phyloP scores from a whole-genome alignment of 1,284 basidiomycete species.

The Xerocomus amazonicus region DNA sequence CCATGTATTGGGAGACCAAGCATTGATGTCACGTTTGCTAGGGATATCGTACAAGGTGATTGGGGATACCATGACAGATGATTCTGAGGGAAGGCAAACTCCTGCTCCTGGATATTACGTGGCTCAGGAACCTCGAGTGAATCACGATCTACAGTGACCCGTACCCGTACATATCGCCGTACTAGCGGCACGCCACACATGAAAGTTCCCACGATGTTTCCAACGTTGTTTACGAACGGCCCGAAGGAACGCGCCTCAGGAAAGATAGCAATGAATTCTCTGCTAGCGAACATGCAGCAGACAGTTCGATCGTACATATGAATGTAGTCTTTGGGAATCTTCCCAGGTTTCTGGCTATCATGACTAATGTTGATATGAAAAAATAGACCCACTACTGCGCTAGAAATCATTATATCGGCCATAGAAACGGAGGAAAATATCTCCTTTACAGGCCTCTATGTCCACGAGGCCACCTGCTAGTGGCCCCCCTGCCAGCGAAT shows the following conservation, averaged over 20 bases:
- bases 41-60: slow-evolving; percentile 33
- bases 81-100: neutral
- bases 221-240: too few relatives aligned
- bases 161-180: slow-evolving; percentile 8
- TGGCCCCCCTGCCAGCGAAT: slow-evolving; percentile 31
- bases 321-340: neutral
- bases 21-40: slow-evolving; percentile 18
- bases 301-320: too few relatives aligned
- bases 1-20: slow-evolving; percentile 34
- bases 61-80: slow-evolving; percentile 13
- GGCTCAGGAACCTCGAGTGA: too few relatives aligned
- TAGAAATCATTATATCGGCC: slow-evolving; percentile 4
- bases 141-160: neutral
- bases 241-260: too few relatives aligned
- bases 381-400: neutral
- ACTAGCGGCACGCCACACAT: too few relatives aligned
- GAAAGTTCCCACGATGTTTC: too few relatives aligned
- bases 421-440: neutral
- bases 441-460: slow-evolving; percentile 14
- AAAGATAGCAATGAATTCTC: too few relatives aligned
- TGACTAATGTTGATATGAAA: slow-evolving; percentile 17
- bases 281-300: too few relatives aligned
- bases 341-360: slow-evolving; percentile 9
- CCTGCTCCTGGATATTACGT: slow-evolving; percentile 15
- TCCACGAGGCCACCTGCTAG: slow-evolving; percentile 9